Conservation (phyloP, 2,329 filamentous ascomycete genomes). For the Colletotrichum musae region DNA sequence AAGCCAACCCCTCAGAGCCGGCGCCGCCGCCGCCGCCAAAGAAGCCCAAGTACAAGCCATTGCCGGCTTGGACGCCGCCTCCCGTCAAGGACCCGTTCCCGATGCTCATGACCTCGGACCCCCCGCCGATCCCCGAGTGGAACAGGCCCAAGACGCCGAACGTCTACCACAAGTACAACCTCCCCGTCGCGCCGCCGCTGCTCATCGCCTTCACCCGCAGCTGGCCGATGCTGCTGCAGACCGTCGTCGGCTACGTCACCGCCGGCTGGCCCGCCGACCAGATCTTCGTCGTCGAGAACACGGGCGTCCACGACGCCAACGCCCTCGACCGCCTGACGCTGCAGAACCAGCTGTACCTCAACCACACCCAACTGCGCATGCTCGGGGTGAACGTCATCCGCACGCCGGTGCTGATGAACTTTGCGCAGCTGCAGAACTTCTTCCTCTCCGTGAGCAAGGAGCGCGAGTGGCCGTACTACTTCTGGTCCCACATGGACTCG, state of each 20-base stretch:
- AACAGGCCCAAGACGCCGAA: slow-evolving; percentile 54
- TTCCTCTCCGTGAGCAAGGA: slow-evolving; percentile 62
- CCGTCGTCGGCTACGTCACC: slow-evolving; percentile 70
- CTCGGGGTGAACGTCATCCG: slow-evolving; percentile 67
- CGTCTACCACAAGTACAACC: slow-evolving; percentile 55
- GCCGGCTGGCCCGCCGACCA: slow-evolving; percentile 71
- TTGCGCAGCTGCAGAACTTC: slow-evolving; percentile 71
- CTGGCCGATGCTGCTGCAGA: slow-evolving; percentile 69
- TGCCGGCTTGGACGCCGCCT: slow-evolving; percentile 47
- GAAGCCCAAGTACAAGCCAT: slow-evolving; percentile 32
- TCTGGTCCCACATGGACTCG: slow-evolving; percentile 71
- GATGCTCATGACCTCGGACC: slow-evolving; percentile 51
- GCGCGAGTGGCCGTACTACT: slow-evolving; percentile 64
- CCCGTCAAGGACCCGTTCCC: slow-evolving; percentile 61
- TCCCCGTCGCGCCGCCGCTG: slow-evolving; percentile 62
- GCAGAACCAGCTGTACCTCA: slow-evolving; percentile 71
- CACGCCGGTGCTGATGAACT: slow-evolving; percentile 66
- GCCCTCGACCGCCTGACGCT: slow-evolving; percentile 59
- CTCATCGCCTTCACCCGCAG: slow-evolving; percentile 72
- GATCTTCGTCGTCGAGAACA: slow-evolving; percentile 73
- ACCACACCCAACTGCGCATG: slow-evolving; percentile 62
- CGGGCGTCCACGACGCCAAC: slow-evolving; percentile 69
- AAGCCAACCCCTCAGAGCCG: neutral
- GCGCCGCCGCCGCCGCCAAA: neutral
- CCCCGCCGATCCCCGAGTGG: slow-evolving; percentile 61